Percentiles rank a stretch among this genome's conserved stretches.
Evolutionary conservation across 352 stramenopile species (phyloP).

Genomic region (Phytophthora citricola): DNA sequence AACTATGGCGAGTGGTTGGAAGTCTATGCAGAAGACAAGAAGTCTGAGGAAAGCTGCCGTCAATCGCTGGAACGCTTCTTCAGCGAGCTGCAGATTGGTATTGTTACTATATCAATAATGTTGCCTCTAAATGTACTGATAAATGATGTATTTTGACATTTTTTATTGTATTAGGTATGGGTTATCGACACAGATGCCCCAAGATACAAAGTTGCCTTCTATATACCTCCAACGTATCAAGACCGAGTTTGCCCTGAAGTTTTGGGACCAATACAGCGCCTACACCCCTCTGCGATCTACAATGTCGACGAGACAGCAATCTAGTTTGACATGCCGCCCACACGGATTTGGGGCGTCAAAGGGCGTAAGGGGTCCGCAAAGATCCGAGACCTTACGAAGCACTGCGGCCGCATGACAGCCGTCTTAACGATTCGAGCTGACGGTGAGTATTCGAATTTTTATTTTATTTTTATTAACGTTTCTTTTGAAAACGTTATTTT

Average conservation of each 20-base stretch:
- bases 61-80: neutral
- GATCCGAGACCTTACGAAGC: neutral
- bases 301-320: neutral
- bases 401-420: neutral
- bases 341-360: neutral
- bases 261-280: neutral
- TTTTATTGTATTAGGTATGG: neutral
- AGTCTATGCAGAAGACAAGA: neutral
- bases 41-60: neutral
- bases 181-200: neutral
- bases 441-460: neutral
- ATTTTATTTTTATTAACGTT: too few species aligned
- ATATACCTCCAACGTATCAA: neutral
- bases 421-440: slow-evolving; percentile 8
- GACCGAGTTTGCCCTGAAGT: neutral
- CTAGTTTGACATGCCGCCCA: neutral
- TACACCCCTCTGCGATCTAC: neutral
- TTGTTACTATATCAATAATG: neutral
- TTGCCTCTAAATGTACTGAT: neutral
- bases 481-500: neutral
- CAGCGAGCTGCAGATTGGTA: neutral
- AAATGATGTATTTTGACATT: neutral
- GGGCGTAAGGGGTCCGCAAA: neutral
- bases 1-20: neutral
- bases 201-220: neutral